Percentiles rank a stretch among this genome's conserved stretches.
Conservation (phyloP, 2,329 filamentous ascomycete genomes). For the Monosporascus ibericus region DNA sequence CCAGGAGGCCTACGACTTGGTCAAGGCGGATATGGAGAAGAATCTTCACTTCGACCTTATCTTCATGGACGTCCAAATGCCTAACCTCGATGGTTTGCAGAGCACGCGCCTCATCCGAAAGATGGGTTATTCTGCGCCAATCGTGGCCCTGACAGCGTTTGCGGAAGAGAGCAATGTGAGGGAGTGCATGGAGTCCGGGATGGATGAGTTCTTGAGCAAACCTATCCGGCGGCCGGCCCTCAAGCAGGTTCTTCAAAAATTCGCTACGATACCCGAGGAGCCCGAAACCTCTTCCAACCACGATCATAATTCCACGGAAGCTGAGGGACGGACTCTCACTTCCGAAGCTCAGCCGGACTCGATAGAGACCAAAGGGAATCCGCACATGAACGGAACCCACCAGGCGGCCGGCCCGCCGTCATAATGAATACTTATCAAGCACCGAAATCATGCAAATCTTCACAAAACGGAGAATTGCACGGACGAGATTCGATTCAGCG, state of each 20-base stretch:
- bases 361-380: background rate
- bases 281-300: constrained; percentile 35
- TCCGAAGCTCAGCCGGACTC: background rate
- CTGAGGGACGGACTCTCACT: constrained; percentile 1
- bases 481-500: no score
- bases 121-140: constrained; percentile 81
- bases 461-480: no score
- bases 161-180: constrained; percentile 84
- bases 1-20: constrained; percentile 80
- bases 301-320: constrained; percentile 10
- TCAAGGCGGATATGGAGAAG: constrained; percentile 74
- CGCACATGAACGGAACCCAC: background rate
- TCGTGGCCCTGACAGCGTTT: constrained; percentile 86
- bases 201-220: constrained; percentile 81
- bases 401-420: background rate
- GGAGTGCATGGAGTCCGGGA: constrained; percentile 81
- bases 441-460: no score
- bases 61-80: constrained; percentile 97
- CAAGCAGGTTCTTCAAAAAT: constrained; percentile 80
- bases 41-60: constrained; percentile 75
- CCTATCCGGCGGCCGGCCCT: constrained; percentile 76
- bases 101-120: constrained; percentile 78
- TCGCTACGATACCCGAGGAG: constrained; percentile 75
- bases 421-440: no score
- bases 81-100: constrained; percentile 83